phyloP scores from a whole-genome alignment of 2,329 filamentous ascomycete species.

The Ophiostoma montium region DNA sequence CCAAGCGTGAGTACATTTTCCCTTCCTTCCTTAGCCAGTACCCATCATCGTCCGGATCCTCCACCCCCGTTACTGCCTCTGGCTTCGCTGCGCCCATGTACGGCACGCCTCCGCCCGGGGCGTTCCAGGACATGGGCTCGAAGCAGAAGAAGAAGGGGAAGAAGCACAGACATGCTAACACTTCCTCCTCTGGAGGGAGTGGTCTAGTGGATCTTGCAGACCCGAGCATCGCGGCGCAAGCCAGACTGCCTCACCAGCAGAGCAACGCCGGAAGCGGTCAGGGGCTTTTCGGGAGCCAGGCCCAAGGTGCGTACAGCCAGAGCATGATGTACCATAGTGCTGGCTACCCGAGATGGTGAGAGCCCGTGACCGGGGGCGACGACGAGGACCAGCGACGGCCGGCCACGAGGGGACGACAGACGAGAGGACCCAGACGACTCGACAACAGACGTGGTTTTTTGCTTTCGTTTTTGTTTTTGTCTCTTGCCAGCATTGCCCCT shows the following conservation, averaged over 20 bases:
- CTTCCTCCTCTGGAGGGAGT: conserved; percentile 99
- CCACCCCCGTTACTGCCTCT: conserved; percentile 77
- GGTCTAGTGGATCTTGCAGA: conserved; percentile 99
- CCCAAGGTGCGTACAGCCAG: conserved; percentile 89
- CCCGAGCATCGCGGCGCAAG: conserved; percentile 91
- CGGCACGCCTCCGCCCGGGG: conserved; percentile 68
- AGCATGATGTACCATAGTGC: conserved; percentile 64
- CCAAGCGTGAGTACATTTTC: conserved; percentile 97
- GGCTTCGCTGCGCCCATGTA: conserved; percentile 86
- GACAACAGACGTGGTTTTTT: conserved; percentile 6
- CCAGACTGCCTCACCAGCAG: conserved; percentile 78
- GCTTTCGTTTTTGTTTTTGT: background rate
- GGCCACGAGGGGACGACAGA: conserved; percentile 1
- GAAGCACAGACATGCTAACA: conserved; percentile 99
- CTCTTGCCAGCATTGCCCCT: background rate
- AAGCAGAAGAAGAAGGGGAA: conserved; percentile 99
- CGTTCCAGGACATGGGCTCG: conserved; percentile 80
- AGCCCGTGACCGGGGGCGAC: conserved; percentile 18
- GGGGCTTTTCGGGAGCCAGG: conserved; percentile 77
- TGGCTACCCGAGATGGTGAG: conserved; percentile 54
- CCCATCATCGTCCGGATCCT: conserved; percentile 57
- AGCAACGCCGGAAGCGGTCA: conserved; percentile 74
- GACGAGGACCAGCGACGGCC: background rate
- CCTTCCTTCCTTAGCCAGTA: conserved; percentile 77
- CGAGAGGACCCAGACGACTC: conserved; percentile 5